Conservation (phyloP, 2,329 filamentous ascomycete species). For the Coniochaeta prunicola region DNA sequence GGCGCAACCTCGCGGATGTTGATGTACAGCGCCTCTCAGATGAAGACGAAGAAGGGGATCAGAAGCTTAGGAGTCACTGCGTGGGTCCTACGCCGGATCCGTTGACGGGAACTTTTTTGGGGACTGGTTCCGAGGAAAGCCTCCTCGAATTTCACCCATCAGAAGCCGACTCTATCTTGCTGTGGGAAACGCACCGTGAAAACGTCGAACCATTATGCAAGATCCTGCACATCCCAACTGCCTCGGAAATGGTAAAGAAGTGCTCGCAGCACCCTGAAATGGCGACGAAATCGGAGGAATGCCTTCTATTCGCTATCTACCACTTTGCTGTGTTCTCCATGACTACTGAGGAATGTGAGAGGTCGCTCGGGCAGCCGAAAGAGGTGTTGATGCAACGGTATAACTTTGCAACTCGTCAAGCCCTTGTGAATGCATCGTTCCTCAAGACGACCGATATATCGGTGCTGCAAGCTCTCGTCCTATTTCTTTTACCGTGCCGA, state of each 20-base stretch:
- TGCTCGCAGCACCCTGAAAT: conserved; percentile 10
- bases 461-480: conserved; percentile 44
- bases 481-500: conserved; percentile 34
- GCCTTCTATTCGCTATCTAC: conserved; percentile 36
- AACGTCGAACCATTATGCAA: conserved; percentile 18
- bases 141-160: conserved; percentile 14
- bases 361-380: conserved; percentile 27
- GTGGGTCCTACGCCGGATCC: conserved; percentile 4
- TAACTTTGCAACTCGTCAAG: conserved; percentile 34
- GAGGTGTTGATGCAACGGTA: conserved; percentile 25
- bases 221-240: conserved; percentile 18
- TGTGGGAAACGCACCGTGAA: conserved; percentile 17
- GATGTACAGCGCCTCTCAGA: conserved; percentile 15
- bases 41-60: conserved; percentile 12
- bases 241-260: conserved; percentile 10
- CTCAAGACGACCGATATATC: conserved; percentile 42
- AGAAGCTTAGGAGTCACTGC: conserved; percentile 8
- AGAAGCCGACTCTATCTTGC: conserved; percentile 11
- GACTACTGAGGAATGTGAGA: conserved; percentile 30
- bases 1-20: conserved; percentile 18
- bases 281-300: conserved; percentile 23
- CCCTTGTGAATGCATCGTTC: conserved; percentile 41
- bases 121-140: neutral
- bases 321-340: conserved; percentile 31
- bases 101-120: conserved; percentile 10